These are phyloP conservation scores for Moricandia moricandioides DNA, from an alignment of 345 rosid genomes.

Conservation along the genomic window DNA sequence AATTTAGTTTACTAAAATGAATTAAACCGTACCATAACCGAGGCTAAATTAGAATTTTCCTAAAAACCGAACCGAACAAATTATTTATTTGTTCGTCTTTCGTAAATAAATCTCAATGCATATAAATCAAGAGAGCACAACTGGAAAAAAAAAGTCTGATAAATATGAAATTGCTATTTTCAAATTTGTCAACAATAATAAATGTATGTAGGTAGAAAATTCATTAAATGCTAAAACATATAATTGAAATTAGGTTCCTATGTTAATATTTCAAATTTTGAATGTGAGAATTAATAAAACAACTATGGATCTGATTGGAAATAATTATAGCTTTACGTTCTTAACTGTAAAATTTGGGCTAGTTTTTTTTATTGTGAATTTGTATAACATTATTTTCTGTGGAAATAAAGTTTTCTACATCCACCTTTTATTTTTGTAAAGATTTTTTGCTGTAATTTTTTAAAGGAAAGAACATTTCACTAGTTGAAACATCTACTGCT, in stretches of 20 bases:
- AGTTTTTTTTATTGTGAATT: too few relatives aligned
- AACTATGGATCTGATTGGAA: too few relatives aligned
- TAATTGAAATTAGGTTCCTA: neutral
- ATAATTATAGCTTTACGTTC: too few relatives aligned
- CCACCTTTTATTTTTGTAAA: too few relatives aligned
- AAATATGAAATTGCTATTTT: neutral
- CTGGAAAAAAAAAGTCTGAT: neutral
- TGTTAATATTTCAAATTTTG: neutral
- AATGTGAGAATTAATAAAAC: conserved; percentile 5
- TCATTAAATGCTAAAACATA: neutral
- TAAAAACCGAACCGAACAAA: neutral
- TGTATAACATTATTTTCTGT: too few relatives aligned
- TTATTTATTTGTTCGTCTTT: neutral
- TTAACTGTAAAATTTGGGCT: too few relatives aligned
- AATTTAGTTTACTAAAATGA: neutral
- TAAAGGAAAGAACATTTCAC: too few relatives aligned
- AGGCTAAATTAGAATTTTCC: neutral
- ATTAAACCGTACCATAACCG: neutral
- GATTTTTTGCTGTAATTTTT: too few relatives aligned
- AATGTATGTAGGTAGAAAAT: conserved; percentile 21
- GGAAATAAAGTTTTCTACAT: too few relatives aligned
- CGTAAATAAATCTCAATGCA: neutral
- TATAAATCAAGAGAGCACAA: neutral
- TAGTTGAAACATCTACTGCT: too few relatives aligned
- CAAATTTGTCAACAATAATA: conserved; percentile 7